Conservation (phyloP, 2,329 filamentous ascomycete genomes). For the Pyricularia grisea region DNA sequence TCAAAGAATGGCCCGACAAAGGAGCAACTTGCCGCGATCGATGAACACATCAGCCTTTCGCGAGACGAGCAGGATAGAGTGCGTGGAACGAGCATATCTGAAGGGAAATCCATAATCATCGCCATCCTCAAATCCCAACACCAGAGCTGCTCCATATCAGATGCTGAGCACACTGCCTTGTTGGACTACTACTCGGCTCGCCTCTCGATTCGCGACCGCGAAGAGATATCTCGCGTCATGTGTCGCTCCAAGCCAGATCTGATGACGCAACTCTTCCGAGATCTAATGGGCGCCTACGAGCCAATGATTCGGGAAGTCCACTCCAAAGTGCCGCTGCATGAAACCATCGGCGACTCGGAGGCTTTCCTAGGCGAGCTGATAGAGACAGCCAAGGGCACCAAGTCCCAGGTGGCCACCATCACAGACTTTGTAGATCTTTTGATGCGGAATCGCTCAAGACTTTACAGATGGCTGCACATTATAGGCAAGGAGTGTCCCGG, state of each 20-base stretch:
- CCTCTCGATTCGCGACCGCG: slow-evolving; percentile 65
- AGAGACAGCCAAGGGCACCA: slow-evolving; percentile 38
- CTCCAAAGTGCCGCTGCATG: slow-evolving; percentile 59
- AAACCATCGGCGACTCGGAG: slow-evolving; percentile 58
- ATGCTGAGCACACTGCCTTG: slow-evolving; percentile 54
- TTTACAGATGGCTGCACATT: slow-evolving; percentile 64
- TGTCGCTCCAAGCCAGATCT: slow-evolving; percentile 63
- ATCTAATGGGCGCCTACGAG: slow-evolving; percentile 59
- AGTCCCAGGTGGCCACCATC: slow-evolving; percentile 43
- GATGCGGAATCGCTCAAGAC: slow-evolving; percentile 49
- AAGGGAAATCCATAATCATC: slow-evolving; percentile 51
- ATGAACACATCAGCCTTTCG: slow-evolving; percentile 42
- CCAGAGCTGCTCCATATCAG: slow-evolving; percentile 29
- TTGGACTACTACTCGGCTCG: slow-evolving; percentile 62
- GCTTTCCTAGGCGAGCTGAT: slow-evolving; percentile 64
- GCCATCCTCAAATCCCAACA: slow-evolving; percentile 52
- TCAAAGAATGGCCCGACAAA: slow-evolving; percentile 48
- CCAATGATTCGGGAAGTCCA: slow-evolving; percentile 66
- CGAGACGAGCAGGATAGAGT: slow-evolving; percentile 44
- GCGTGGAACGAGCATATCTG: slow-evolving; percentile 43
- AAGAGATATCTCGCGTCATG: slow-evolving; percentile 55
- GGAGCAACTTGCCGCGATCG: slow-evolving; percentile 51
- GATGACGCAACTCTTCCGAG: slow-evolving; percentile 58
- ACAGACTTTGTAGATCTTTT: slow-evolving; percentile 64
- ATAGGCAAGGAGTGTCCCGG: slow-evolving; percentile 59